Evolutionary conservation across 2,329 filamentous ascomycete genomes (phyloP).

Genomic region (Aspergillus neotritici): DNA sequence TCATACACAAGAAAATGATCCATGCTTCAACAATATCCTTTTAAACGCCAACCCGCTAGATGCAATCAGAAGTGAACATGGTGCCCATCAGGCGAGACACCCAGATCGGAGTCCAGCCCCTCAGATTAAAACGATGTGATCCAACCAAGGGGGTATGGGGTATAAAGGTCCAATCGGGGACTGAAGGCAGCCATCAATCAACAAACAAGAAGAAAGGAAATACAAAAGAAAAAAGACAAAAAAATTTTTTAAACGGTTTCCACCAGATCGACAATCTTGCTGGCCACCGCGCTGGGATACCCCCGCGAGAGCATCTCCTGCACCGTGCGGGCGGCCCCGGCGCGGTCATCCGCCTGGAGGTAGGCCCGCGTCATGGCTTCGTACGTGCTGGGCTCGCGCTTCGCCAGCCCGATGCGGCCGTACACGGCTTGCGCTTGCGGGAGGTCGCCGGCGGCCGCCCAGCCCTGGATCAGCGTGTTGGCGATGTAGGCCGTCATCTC

Average conservation of each 20-base stretch:
- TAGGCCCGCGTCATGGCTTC: constrained; percentile 97
- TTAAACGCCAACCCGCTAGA: too few species aligned
- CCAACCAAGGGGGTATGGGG: too few species aligned
- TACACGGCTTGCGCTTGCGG: constrained; percentile 74
- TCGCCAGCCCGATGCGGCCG: constrained; percentile 66
- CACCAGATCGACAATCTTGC: constrained; percentile 88
- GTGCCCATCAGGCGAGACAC: too few species aligned
- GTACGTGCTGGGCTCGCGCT: constrained; percentile 94
- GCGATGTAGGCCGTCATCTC: constrained; percentile 96
- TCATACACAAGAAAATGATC: too few species aligned
- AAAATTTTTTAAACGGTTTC: constrained; percentile 38
- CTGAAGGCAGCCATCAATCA: too few species aligned
- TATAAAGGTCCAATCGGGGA: too few species aligned
- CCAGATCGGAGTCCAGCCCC: too few species aligned
- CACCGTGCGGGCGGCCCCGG: constrained; percentile 70
- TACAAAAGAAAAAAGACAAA: not conserved
- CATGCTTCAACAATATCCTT: too few species aligned
- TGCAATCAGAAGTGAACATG: too few species aligned
- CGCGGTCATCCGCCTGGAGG: constrained; percentile 74
- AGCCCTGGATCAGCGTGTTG: constrained; percentile 95
- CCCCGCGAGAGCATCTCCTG: constrained; percentile 85
- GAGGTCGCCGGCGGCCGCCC: constrained; percentile 80
- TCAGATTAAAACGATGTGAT: too few species aligned
- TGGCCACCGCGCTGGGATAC: constrained; percentile 85
- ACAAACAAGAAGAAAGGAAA: constrained; percentile 8